Conservation (phyloP, 2,329 filamentous ascomycete genomes). For the Penicillium crustosum region DNA sequence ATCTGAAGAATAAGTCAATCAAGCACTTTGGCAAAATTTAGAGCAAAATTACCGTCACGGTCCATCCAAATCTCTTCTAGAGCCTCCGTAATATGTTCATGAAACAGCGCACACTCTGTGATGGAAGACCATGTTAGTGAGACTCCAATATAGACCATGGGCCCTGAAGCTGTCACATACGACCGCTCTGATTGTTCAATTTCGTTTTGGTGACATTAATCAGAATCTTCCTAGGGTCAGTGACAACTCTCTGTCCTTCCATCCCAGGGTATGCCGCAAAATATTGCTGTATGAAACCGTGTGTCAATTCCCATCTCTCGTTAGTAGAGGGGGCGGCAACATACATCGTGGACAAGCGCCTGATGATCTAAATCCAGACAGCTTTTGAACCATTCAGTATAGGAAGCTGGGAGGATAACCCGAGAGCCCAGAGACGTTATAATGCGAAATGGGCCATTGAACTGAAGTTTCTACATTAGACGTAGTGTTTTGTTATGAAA, state of each 20-base stretch:
- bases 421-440: background rate
- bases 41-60: background rate
- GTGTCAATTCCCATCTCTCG: too few species aligned
- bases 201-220: constrained; percentile 1
- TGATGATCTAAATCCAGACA: background rate
- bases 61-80: background rate
- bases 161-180: background rate
- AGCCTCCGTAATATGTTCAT: background rate
- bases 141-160: too few species aligned
- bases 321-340: background rate
- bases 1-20: too few species aligned
- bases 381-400: background rate
- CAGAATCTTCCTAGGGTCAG: background rate
- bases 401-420: background rate
- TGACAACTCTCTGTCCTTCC: background rate
- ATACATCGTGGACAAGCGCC: background rate
- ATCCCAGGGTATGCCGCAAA: background rate
- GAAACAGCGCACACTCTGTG: background rate
- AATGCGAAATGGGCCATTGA: constrained; percentile 1
- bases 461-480: background rate
- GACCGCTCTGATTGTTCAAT: background rate
- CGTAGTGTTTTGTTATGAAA: too few species aligned
- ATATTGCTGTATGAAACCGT: background rate
- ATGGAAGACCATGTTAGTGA: background rate
- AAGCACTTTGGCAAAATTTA: too few species aligned